Conservation (phyloP, 768 basidiomycete genomes). For the Auriscalpium vulgare region DNA sequence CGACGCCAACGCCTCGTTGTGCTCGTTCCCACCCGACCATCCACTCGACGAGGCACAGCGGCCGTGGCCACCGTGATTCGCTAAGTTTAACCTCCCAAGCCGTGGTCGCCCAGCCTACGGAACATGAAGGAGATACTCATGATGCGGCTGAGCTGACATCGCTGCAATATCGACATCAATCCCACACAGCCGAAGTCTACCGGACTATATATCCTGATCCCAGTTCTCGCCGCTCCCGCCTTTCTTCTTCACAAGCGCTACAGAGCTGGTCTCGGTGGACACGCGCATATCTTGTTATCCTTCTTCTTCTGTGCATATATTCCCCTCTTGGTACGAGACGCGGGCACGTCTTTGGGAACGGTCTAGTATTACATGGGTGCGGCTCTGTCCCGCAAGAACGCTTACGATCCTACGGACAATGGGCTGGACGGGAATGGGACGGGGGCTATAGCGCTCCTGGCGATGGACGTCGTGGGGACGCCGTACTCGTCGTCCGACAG, state of each 20-base stretch:
- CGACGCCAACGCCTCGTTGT: no score
- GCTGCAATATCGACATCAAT: no score
- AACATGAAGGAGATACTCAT: no score
- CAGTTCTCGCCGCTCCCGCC: background rate
- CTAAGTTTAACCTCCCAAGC: no score
- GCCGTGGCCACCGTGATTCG: no score
- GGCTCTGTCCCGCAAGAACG: background rate
- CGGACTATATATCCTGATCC: background rate
- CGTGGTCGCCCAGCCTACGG: no score
- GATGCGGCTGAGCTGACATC: no score
- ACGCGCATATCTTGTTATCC: background rate
- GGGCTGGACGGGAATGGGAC: no score
- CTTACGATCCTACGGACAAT: background rate
- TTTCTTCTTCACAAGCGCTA: background rate
- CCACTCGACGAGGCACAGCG: no score
- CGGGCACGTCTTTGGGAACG: background rate
- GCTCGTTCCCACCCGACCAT: no score
- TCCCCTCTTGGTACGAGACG: conserved; percentile 10
- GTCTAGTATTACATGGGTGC: background rate
- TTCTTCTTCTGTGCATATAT: conserved; percentile 29
- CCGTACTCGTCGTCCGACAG: background rate
- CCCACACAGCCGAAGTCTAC: conserved; percentile 21
- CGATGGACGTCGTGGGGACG: background rate
- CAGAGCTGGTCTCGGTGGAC: background rate
- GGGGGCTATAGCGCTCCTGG: background rate